Percentiles rank a stretch among this genome's conserved stretches.
Conservation (phyloP, 495 filamentous ascomycete species). For the Hyphodiscus hymeniophilus region DNA sequence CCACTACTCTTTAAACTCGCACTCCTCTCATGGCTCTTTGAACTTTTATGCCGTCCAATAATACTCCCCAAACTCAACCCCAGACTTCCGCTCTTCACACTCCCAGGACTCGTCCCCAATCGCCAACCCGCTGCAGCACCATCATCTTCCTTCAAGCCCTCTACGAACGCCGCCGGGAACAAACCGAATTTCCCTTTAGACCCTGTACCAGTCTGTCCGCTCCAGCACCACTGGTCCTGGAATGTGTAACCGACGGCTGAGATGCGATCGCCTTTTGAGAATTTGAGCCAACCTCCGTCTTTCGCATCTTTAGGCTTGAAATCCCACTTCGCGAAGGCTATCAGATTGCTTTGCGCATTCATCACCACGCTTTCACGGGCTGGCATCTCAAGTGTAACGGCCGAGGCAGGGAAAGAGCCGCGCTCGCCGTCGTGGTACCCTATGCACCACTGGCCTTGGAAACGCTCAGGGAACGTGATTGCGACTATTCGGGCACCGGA, state of each 20-base stretch:
- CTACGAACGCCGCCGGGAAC: conserved; percentile 29
- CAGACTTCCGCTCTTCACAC: neutral
- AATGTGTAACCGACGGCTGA: conserved; percentile 27
- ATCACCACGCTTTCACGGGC: conserved; percentile 27
- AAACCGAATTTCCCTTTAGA: conserved; percentile 33
- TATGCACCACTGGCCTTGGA: conserved; percentile 35
- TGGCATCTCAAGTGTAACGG: conserved; percentile 29
- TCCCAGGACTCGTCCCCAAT: neutral
- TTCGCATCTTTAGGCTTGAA: conserved; percentile 35
- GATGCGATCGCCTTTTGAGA: conserved; percentile 36
- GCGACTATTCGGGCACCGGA: conserved; percentile 36
- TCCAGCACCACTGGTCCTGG: conserved; percentile 38
- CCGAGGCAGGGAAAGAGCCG: conserved; percentile 32
- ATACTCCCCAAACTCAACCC: neutral
- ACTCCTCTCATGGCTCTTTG: neutral
- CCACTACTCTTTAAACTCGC: conserved; percentile 2
- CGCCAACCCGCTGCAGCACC: neutral
- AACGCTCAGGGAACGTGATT: conserved; percentile 35
- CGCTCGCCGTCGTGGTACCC: conserved; percentile 38
- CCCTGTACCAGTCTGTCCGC: conserved; percentile 26
- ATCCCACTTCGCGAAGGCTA: conserved; percentile 35
- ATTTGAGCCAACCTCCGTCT: conserved; percentile 28
- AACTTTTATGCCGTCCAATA: neutral
- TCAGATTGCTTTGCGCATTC: conserved; percentile 27
- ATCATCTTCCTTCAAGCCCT: conserved; percentile 9